Evolutionary conservation across 768 basidiomycete species (phyloP).

Genomic region (Russula virescens): DNA sequence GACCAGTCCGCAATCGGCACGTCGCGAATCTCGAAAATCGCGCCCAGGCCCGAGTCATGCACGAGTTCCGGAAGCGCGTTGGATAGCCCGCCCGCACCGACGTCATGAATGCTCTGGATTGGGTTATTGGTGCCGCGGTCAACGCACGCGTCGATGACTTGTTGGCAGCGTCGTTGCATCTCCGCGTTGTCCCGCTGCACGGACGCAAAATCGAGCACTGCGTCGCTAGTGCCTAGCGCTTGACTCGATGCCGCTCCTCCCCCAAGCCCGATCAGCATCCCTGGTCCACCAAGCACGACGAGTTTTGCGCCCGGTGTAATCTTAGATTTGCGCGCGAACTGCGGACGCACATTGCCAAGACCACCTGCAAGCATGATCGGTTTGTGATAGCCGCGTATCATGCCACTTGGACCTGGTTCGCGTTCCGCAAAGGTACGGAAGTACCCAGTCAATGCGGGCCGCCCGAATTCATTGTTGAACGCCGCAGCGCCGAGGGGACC

Average conservation of each 20-base stretch:
- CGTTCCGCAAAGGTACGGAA: slow-evolving; percentile 91
- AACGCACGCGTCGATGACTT: slow-evolving; percentile 92
- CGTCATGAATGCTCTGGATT: slow-evolving; percentile 96
- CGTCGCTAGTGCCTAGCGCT: slow-evolving; percentile 83
- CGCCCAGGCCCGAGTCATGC: slow-evolving; percentile 91
- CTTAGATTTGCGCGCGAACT: slow-evolving; percentile 70
- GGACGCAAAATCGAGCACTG: slow-evolving; percentile 93
- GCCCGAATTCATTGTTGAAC: slow-evolving; percentile 98
- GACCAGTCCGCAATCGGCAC: slow-evolving; percentile 86
- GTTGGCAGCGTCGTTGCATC: slow-evolving; percentile 95
- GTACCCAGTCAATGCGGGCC: slow-evolving; percentile 88
- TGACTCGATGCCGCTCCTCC: slow-evolving; percentile 96
- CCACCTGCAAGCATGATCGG: slow-evolving; percentile 99
- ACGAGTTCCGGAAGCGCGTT: slow-evolving; percentile 97
- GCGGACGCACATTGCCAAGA: slow-evolving; percentile 84
- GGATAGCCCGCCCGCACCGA: slow-evolving; percentile 93
- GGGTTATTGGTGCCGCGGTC: slow-evolving; percentile 57
- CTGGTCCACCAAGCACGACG: slow-evolving; percentile 91
- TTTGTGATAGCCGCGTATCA: slow-evolving; percentile 95
- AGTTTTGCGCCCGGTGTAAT: slow-evolving; percentile 83
- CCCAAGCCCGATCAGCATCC: slow-evolving; percentile 92
- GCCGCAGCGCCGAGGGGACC: slow-evolving; percentile 91
- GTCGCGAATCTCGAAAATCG: slow-evolving; percentile 88
- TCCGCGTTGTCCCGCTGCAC: slow-evolving; percentile 98
- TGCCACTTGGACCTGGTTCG: slow-evolving; percentile 50